phyloP scores from a whole-genome alignment of 2,329 filamentous ascomycete species.

The Aspergillus spinulosporus region DNA sequence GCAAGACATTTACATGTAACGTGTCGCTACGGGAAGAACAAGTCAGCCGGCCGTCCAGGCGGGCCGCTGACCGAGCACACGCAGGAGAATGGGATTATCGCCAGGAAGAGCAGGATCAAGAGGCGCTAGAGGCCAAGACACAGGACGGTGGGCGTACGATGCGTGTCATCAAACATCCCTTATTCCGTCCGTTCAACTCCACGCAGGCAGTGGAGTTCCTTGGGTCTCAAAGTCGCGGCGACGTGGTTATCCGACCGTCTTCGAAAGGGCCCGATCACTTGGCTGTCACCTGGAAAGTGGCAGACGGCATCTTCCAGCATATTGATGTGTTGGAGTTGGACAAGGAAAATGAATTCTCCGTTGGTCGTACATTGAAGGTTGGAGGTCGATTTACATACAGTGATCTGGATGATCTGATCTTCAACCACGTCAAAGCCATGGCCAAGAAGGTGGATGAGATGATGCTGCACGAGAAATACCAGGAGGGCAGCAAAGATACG shows the following conservation, averaged over 20 bases:
- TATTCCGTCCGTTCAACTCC: constrained; percentile 92
- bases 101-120: constrained; percentile 77
- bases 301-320: constrained; percentile 94
- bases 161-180: constrained; percentile 94
- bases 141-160: constrained; percentile 81
- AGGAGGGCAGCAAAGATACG: constrained; percentile 74
- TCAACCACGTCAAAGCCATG: constrained; percentile 97
- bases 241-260: constrained; percentile 91
- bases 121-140: constrained; percentile 82
- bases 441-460: constrained; percentile 96
- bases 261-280: constrained; percentile 95
- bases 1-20: constrained; percentile 79
- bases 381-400: constrained; percentile 87
- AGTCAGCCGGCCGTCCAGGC: constrained; percentile 70
- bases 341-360: constrained; percentile 95
- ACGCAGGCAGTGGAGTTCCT: constrained; percentile 91
- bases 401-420: constrained; percentile 95
- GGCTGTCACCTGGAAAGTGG: constrained; percentile 96
- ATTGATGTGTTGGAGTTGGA: constrained; percentile 95
- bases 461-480: constrained; percentile 91
- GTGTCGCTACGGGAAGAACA: constrained; percentile 81
- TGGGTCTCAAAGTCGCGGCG: constrained; percentile 78
- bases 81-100: constrained; percentile 79
- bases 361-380: constrained; percentile 82
- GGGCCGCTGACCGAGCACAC: constrained; percentile 68